These are phyloP conservation scores for Nepenthes gracilis DNA, from an alignment of 148 eudicot genomes.

Conservation along the genomic window DNA sequence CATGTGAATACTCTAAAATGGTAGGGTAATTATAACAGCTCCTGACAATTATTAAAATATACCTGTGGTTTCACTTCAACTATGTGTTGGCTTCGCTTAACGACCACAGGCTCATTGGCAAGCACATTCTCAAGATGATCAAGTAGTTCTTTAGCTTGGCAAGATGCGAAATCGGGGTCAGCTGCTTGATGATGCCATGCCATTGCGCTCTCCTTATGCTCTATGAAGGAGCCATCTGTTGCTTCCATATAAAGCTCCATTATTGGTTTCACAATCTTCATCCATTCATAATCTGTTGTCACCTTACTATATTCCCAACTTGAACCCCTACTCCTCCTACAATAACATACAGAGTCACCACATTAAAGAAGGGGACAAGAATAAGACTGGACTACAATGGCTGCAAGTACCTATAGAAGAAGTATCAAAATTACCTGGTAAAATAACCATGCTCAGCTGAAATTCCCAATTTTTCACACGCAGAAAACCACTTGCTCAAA, in stretches of 20 bases:
- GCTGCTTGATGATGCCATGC: slow-evolving; percentile 45
- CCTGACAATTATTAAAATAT: not conserved
- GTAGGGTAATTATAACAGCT: too few species aligned
- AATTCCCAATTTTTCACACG: slow-evolving; percentile 33
- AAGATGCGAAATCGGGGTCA: slow-evolving; percentile 47
- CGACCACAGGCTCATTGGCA: slow-evolving; percentile 46
- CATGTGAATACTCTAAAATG: too few species aligned
- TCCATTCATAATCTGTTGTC: slow-evolving; percentile 28
- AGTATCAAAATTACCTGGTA: slow-evolving; percentile 16
- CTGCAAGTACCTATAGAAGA: not conserved
- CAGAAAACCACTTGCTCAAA: slow-evolving; percentile 34
- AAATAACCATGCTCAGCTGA: slow-evolving; percentile 51
- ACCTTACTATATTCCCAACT: slow-evolving; percentile 39
- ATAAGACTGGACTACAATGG: not conserved
- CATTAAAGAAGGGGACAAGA: not conserved
- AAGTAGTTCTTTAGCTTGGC: slow-evolving; percentile 48
- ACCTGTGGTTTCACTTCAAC: slow-evolving; percentile 62
- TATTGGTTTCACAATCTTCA: slow-evolving; percentile 38
- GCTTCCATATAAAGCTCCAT: slow-evolving; percentile 41
- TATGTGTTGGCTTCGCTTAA: slow-evolving; percentile 35
- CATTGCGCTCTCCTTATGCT: slow-evolving; percentile 39
- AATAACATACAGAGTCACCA: not conserved
- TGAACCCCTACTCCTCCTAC: slow-evolving; percentile 19
- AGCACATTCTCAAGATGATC: slow-evolving; percentile 53
- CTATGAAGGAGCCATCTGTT: slow-evolving; percentile 44